phyloP scores from a whole-genome alignment of 768 basidiomycete species.

The Calocera viscosa region DNA sequence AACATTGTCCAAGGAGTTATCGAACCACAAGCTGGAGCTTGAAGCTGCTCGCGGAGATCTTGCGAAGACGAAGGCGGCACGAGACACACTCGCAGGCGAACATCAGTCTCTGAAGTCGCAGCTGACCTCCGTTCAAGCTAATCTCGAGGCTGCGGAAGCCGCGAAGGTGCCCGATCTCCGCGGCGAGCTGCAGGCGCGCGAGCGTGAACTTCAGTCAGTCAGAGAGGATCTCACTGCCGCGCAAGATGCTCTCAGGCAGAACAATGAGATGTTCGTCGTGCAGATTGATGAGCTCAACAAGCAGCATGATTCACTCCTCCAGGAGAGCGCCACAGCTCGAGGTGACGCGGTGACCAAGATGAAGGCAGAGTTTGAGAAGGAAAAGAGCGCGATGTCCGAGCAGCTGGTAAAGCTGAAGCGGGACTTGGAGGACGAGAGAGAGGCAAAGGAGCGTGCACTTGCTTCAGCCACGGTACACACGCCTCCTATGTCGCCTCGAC shows the following conservation, averaged over 20 bases:
- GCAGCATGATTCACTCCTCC: slow-evolving; percentile 59
- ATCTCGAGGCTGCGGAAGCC: slow-evolving; percentile 20
- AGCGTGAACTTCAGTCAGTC: slow-evolving; percentile 43
- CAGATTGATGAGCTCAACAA: slow-evolving; percentile 39
- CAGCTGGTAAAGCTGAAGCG: slow-evolving; percentile 53
- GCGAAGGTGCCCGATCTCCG: slow-evolving; percentile 30
- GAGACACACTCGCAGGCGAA: slow-evolving; percentile 43
- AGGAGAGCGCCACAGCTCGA: slow-evolving; percentile 56
- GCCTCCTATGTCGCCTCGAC: slow-evolving; percentile 23
- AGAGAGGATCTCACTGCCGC: slow-evolving; percentile 44
- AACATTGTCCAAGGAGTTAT: slow-evolving; percentile 50
- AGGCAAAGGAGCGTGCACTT: slow-evolving; percentile 44
- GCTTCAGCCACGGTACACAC: slow-evolving; percentile 39
- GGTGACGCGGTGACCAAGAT: slow-evolving; percentile 59
- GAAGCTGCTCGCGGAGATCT: slow-evolving; percentile 80
- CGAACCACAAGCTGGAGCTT: slow-evolving; percentile 52
- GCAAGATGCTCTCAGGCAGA: slow-evolving; percentile 57
- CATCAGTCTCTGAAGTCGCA: slow-evolving; percentile 46
- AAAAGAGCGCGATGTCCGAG: slow-evolving; percentile 41
- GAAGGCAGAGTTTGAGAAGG: slow-evolving; percentile 46
- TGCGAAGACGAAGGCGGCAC: slow-evolving; percentile 51
- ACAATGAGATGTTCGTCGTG: slow-evolving; percentile 52
- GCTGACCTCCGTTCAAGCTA: slow-evolving; percentile 47
- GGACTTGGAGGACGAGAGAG: slow-evolving; percentile 60
- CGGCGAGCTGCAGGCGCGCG: slow-evolving; percentile 26